These are phyloP conservation scores for Astrothelium macrocarpum DNA, from an alignment of 495 filamentous ascomycete genomes.

Conservation along the genomic window DNA sequence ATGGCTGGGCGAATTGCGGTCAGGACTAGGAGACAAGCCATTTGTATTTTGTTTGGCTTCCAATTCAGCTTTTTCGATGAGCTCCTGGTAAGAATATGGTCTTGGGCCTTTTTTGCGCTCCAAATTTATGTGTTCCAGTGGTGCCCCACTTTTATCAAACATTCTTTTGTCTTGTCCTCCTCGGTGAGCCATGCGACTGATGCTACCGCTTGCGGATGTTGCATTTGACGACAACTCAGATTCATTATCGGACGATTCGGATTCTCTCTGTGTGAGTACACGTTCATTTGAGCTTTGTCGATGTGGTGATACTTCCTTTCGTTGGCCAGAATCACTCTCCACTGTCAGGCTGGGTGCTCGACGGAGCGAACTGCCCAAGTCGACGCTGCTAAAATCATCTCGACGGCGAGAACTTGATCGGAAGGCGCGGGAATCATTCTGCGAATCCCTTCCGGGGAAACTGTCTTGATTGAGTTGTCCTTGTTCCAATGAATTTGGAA, in stretches of 20 bases:
- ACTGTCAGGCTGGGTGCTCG: not conserved
- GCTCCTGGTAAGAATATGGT: conserved; percentile 2
- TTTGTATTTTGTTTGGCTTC: not conserved
- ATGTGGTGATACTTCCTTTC: not conserved
- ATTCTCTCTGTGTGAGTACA: not conserved
- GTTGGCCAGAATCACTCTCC: not conserved
- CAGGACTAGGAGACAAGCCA: not conserved
- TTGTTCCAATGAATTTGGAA: not conserved
- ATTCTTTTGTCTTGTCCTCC: not conserved
- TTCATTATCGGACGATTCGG: not conserved
- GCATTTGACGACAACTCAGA: not conserved
- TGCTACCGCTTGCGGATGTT: not conserved
- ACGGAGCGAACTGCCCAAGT: not conserved
- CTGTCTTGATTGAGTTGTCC: not conserved
- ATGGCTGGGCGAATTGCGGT: not conserved
- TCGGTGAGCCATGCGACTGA: not conserved
- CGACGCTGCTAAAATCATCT: not conserved
- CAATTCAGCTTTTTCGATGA: not conserved
- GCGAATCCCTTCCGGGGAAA: not conserved
- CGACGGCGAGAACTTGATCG: not conserved
- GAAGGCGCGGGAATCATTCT: not conserved
- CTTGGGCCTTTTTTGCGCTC: not conserved
- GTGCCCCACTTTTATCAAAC: not conserved
- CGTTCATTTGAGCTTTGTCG: not conserved
- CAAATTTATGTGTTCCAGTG: not conserved